phyloP scores from a whole-genome alignment of 78 protist species.

The Dictyostelium brefeldianum region DNA sequence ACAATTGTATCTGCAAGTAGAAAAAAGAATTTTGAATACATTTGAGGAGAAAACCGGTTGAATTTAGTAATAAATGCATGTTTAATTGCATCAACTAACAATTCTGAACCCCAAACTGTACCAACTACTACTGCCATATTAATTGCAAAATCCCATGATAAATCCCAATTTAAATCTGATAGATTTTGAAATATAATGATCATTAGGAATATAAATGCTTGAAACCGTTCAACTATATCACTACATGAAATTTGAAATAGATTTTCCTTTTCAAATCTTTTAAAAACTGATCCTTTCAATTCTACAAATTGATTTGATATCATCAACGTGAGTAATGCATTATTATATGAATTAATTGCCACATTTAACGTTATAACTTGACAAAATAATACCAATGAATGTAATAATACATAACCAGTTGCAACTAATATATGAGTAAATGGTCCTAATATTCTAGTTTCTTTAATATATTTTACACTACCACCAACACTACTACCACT shows the following conservation, averaged over 20 bases:
- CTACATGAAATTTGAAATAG: conserved; percentile 87
- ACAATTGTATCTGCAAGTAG: conserved; percentile 18
- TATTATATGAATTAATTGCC: conserved; percentile 91
- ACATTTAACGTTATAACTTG: conserved; percentile 91
- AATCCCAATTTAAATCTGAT: conserved; percentile 54
- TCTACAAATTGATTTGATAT: conserved; percentile 93
- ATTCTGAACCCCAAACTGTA: conserved; percentile 75
- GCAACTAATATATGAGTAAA: conserved; percentile 63
- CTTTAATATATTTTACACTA: background rate
- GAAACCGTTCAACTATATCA: conserved; percentile 92
- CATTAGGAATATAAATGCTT: conserved; percentile 65
- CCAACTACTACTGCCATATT: background rate
- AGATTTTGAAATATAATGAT: conserved; percentile 77
- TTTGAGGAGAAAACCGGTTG: conserved; percentile 63
- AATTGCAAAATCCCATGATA: background rate
- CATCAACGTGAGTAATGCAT: conserved; percentile 91
- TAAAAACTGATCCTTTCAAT: conserved; percentile 94
- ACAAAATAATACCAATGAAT: conserved; percentile 64
- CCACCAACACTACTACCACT: no score
- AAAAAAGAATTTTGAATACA: conserved; percentile 51
- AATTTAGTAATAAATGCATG: conserved; percentile 94
- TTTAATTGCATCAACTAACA: conserved; percentile 91
- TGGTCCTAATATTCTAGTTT: conserved; percentile 50
- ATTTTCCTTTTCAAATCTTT: conserved; percentile 77
- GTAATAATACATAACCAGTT: conserved; percentile 58